A percentile compares a stretch with the other conserved stretches of the same genome.
Conservation (phyloP, 2,329 filamentous ascomycete species). For the Xylariaceae sp. region DNA sequence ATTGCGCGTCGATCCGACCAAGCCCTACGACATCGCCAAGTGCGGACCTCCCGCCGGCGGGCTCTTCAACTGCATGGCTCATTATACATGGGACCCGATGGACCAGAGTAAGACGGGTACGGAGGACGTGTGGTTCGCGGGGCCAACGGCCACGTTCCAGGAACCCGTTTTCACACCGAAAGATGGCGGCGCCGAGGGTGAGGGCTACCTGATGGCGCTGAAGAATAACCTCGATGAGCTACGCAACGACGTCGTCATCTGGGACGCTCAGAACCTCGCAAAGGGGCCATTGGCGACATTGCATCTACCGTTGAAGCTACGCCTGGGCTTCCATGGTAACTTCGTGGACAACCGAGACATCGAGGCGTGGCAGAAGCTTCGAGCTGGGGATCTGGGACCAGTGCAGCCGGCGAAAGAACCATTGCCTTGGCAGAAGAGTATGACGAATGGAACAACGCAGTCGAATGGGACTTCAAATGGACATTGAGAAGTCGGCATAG, state of each 20-base stretch:
- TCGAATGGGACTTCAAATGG: background rate
- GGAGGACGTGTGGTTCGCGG: constrained; percentile 40
- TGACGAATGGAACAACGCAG: too few species aligned
- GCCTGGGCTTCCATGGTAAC: constrained; percentile 39
- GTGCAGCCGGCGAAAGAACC: constrained; percentile 32
- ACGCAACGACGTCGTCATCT: constrained; percentile 40
- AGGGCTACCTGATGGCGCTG: constrained; percentile 45
- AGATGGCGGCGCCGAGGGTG: constrained; percentile 35
- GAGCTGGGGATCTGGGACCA: constrained; percentile 35
- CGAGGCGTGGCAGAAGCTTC: constrained; percentile 36
- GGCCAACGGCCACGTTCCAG: constrained; percentile 43
- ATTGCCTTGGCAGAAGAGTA: constrained; percentile 33
- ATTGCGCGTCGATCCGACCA: constrained; percentile 30
- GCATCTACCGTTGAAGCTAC: constrained; percentile 37
- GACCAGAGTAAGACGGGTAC: constrained; percentile 21
- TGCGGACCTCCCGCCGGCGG: constrained; percentile 40
- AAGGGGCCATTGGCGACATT: constrained; percentile 36
- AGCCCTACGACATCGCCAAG: constrained; percentile 39
- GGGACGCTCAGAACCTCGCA: constrained; percentile 34
- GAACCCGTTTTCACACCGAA: constrained; percentile 50
- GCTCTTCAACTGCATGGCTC: constrained; percentile 43
- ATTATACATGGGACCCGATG: constrained; percentile 34
- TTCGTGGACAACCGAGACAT: constrained; percentile 38
- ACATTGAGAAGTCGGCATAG: too few species aligned
- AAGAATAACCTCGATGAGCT: constrained; percentile 41